Evolutionary conservation across 2,329 filamentous ascomycete species (phyloP).

Genomic region (Dothideomycetidae sp.): DNA sequence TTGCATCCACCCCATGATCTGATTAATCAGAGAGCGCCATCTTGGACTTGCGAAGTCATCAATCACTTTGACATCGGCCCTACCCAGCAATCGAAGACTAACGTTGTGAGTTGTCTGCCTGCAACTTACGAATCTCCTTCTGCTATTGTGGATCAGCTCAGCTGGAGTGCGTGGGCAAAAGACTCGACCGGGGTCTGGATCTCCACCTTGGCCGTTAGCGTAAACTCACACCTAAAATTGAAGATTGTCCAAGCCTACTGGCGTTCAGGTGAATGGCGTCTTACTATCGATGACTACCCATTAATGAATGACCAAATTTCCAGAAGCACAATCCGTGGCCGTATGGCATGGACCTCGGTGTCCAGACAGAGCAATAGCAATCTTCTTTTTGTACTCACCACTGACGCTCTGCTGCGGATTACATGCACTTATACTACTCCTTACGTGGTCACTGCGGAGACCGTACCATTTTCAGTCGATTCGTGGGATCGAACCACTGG

Average conservation of each 20-base stretch:
- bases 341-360: not conserved
- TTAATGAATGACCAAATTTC: not conserved
- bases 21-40: conserved; percentile 2
- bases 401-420: not conserved
- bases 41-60: not conserved
- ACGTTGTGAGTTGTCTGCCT: conserved; percentile 5
- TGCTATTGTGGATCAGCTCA: conserved; percentile 20
- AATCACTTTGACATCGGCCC: not conserved
- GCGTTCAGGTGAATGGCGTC: not conserved
- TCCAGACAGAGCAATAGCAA: not conserved
- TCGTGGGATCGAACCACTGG: not conserved
- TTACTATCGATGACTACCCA: not conserved
- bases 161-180: conserved; percentile 28
- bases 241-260: not conserved
- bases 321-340: not conserved
- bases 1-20: conserved; percentile 26
- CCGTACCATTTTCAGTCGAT: not conserved
- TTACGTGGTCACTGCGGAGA: not conserved
- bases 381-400: not conserved
- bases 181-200: conserved; percentile 12
- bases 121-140: not conserved
- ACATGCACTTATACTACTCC: not conserved
- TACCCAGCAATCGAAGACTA: not conserved
- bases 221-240: conserved; percentile 9
- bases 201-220: conserved; percentile 24